A percentile compares a stretch with the other conserved stretches of the same genome.
These are phyloP conservation scores for Phytophthora litchii DNA, from an alignment of 352 stramenopile species.

Conservation along the genomic window DNA sequence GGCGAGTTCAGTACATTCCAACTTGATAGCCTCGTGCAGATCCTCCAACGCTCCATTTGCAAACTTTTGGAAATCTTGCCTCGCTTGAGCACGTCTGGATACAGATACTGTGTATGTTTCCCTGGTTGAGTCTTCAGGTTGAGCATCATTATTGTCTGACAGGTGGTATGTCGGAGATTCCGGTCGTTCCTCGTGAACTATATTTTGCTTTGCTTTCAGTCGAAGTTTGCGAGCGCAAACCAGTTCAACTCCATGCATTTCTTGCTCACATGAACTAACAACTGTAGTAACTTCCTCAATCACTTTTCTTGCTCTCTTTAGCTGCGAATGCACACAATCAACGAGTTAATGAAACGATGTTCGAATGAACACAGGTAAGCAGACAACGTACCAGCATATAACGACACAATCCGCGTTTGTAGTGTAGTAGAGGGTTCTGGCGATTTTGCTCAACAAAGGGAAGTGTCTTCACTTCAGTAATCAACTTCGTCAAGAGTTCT, in stretches of 20 bases:
- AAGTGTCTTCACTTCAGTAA: constrained; percentile 29
- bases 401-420: constrained; percentile 50
- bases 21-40: constrained; percentile 36
- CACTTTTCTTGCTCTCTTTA: constrained; percentile 20
- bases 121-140: constrained; percentile 9
- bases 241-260: constrained; percentile 29
- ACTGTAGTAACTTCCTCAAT: constrained; percentile 28
- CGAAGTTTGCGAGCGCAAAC: constrained; percentile 14
- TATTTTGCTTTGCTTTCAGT: constrained; percentile 11
- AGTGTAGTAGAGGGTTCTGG: constrained; percentile 38
- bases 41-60: constrained; percentile 37
- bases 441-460: constrained; percentile 22
- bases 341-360: background rate
- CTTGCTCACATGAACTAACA: constrained; percentile 27
- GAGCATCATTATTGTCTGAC: background rate
- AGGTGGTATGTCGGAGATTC: constrained; percentile 9
- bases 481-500: constrained; percentile 31
- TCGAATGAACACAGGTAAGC: background rate
- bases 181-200: constrained; percentile 1
- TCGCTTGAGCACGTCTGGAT: constrained; percentile 12
- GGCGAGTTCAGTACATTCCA: constrained; percentile 28
- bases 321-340: background rate
- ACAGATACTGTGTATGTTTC: constrained; percentile 18
- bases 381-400: constrained; percentile 41
- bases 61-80: constrained; percentile 13